Evolutionary conservation across 805 yeast species (phyloP), one percentile per base, ranked within the genome.

Genomic region (Cyberlindnera meyerae): DNA sequence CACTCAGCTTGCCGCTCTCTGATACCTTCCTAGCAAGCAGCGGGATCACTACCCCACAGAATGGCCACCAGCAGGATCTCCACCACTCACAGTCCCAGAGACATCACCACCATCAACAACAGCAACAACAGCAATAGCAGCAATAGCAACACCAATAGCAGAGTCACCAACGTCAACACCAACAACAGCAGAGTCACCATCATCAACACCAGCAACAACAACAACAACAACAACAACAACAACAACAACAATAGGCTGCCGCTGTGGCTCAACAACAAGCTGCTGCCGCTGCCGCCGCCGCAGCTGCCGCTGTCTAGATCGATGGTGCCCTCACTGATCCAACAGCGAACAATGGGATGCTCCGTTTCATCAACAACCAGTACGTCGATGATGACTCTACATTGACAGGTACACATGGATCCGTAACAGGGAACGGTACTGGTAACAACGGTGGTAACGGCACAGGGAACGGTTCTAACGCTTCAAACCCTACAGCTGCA

Each of bases 361-460:
- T 54, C 24, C 44, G 58, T 33, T 54, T 54, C 39, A 52, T 54
- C 22, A 54, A 54, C 41, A 54, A 54, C 22, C 58, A 54, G 31
- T 54, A 54, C 24, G 58, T 54, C 12, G 57, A 52, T 29, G 58
- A 54, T 29, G 54, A 53, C 11, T n/a, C n/a, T n/a, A n/a, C n/a
- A n/a, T n/a, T n/a, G n/a, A n/a, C n/a, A n/a, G n/a, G n/a, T n/a
- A n/a, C n/a, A n/a, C n/a, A n/a, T n/a, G n/a, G n/a, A n/a, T n/a
- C n/a, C n/a, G n/a, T n/a, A n/a, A n/a, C n/a, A n/a, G n/a, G n/a
- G n/a, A n/a, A n/a, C n/a, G n/a, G n/a, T n/a, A n/a, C n/a, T n/a
- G n/a, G n/a, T n/a, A n/a, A n/a, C n/a, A n/a, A n/a, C n/a, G n/a
- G n/a, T n/a, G n/a, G n/a, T n/a, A n/a, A n/a, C n/a, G n/a, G n/a